Percentiles rank a stretch among this genome's conserved stretches.
Evolutionary conservation across 2,329 filamentous ascomycete genomes (phyloP).

Genomic region (Sclerotiophoma versabilis): DNA sequence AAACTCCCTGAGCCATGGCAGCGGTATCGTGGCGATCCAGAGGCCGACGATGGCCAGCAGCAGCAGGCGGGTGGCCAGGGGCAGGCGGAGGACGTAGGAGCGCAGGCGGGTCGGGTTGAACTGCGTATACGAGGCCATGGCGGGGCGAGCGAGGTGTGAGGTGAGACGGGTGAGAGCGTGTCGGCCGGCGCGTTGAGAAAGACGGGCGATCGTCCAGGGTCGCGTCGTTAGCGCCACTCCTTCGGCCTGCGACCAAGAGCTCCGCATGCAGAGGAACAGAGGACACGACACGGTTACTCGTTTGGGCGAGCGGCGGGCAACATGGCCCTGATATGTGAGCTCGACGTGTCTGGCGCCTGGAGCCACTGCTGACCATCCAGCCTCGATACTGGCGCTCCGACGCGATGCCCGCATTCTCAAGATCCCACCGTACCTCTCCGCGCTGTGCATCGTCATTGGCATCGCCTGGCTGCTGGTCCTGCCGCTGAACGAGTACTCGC

Average conservation of each 20-base stretch:
- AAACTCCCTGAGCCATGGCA: constrained; percentile 78
- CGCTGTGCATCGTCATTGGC: constrained; percentile 83
- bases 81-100: constrained; percentile 83
- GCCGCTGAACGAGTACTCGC: constrained; percentile 88
- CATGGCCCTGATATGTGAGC: constrained; percentile 50
- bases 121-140: constrained; percentile 57
- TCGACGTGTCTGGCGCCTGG: not conserved
- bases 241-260: constrained; percentile 26
- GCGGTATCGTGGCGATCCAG: constrained; percentile 73
- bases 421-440: constrained; percentile 85
- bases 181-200: constrained; percentile 24
- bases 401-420: constrained; percentile 82
- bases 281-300: constrained; percentile 18
- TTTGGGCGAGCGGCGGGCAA: constrained; percentile 19
- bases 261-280: constrained; percentile 22
- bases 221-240: constrained; percentile 18
- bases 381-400: constrained; percentile 72
- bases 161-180: constrained; percentile 10
- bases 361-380: constrained; percentile 26
- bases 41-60: constrained; percentile 70
- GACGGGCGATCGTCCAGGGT: constrained; percentile 6
- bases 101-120: constrained; percentile 78
- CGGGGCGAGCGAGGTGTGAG: constrained; percentile 6
- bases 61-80: constrained; percentile 80
- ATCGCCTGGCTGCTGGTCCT: constrained; percentile 89